phyloP scores from a whole-genome alignment of 306 rosid species.

The Pterocarpus macrocarpus region DNA sequence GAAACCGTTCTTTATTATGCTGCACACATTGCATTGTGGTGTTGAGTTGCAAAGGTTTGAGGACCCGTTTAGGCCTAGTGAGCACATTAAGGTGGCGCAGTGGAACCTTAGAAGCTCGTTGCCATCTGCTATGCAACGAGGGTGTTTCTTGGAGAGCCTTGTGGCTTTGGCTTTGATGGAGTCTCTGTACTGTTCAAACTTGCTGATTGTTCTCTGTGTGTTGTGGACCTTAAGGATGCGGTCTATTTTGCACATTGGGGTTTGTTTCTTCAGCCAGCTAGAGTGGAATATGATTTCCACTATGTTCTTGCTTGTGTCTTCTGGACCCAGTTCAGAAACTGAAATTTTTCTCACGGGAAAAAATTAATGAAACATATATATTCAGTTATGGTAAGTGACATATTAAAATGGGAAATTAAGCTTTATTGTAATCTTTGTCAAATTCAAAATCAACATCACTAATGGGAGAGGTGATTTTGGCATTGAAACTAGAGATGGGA shows the following conservation, averaged over 20 bases:
- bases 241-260: conserved; percentile 90
- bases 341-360: conserved; percentile 10
- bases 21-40: conserved; percentile 76
- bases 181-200: conserved; percentile 90
- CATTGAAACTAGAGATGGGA: background rate
- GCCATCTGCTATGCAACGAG: conserved; percentile 96
- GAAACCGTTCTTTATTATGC: conserved; percentile 81
- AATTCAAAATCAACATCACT: background rate
- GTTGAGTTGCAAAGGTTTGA: conserved; percentile 83
- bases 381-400: background rate
- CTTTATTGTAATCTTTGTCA: background rate
- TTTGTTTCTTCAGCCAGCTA: conserved; percentile 91
- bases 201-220: conserved; percentile 75
- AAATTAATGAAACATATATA: background rate
- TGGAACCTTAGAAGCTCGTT: conserved; percentile 94
- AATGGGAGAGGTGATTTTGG: background rate
- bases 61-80: conserved; percentile 87
- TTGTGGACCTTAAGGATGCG: conserved; percentile 91
- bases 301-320: conserved; percentile 99
- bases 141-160: conserved; percentile 75
- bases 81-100: conserved; percentile 79
- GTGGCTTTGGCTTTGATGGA: conserved; percentile 84
- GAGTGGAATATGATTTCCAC: conserved; percentile 98
- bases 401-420: background rate
- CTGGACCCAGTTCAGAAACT: conserved; percentile 94